Base-by-base conservation (phyloP, 129 eudicot species). In the Helianthus tuberosus region DNA sequence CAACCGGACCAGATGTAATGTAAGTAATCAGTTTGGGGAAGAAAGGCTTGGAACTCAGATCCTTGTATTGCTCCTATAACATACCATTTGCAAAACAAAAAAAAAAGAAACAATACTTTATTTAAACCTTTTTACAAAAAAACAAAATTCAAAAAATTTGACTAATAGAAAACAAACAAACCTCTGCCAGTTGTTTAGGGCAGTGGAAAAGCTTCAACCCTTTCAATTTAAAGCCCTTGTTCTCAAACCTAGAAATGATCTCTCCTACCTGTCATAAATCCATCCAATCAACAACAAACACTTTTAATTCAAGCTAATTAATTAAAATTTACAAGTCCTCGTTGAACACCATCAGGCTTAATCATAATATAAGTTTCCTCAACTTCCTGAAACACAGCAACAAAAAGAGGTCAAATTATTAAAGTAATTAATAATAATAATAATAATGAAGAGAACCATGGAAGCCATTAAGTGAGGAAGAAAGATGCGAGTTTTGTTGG, bases 321-420 rank as follows among this genome's bases (percentile, higher is more conserved):
- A n/a, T 41, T 3, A 61, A 73, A 78, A 62, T 88, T 82, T 83
- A 94, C 97, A 70, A 94, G 97, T 1, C 98, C 98, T 64, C 98
- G 80, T 72, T 94, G 98, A 79, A 94, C 98, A 17, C 98, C 98
- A 77, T 94, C 98, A 7, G 98, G 98, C 80, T 94, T 94, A 79
- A 94, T 89, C 98, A 94, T 94, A 67, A 94, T 94, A 72, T 94
- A 94, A 14, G 86, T 86, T 77, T 86, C 86, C 80, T 94, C 98
- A 77, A 90, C 93, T 75, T 90, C 84, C 89, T n/a, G n/a, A 57
- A 39, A 57, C n/a, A 32, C 14, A 36, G 44, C 39, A 43, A n/a
- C n/a, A n/a, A n/a, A 35, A 7, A 3, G 13, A 64, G 41, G 51
- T 47, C 41, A 53, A 68, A 60, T 60, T 25, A n/a, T n/a, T n/a